Base-by-base conservation (phyloP, 2,329 filamentous ascomycete genomes). In the Pseudocercospora vitis region DNA sequence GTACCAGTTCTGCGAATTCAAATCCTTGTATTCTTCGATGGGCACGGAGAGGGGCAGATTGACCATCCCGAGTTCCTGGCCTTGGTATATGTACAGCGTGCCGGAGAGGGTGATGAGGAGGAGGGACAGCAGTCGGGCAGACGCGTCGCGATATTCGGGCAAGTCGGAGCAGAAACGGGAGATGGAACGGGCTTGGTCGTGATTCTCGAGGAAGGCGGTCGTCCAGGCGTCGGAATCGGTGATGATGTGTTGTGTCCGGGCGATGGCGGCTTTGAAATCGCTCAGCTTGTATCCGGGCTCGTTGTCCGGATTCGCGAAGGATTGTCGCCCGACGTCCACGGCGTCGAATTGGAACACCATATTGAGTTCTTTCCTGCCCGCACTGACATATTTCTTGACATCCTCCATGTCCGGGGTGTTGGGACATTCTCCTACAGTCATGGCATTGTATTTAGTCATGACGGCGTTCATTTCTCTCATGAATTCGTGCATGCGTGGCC, bases 291-390 rank as follows among this genome's bases (percentile, higher is more conserved):
- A 56, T 39, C 42, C 33, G 69, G 48, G 80, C 73, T 6, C 73
- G 72, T 4, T 82, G 73, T 42, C 72, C 71, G 76, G 37, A 84
- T 69, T 78, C 56, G 80, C 78, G 53, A 77, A 64, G 18, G 59
- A 37, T 48, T 67, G 5, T 80, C 81, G 78, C 18, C 81, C 53
- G 18, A 53, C 68, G 26, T 78, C 73, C 56, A 81, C 74, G 16
- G 81, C 73, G 51, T 88, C 84, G 65, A 88, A 88, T 60, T 86
- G 80, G 69, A 88, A 87, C 47, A 88, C 84, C 83, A 88, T 87
- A 65, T 81, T 84, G 39, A 88, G 69, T 64, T 87, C 83, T 26
- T 77, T 75, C 9, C 80, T 75, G 11, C 53, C 32, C 31, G 74
- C 76, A 3, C 75, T 75, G 2, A 87, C 82, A 3, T 74, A 75